A percentile compares a stretch with the other conserved stretches of the same genome.
Evolutionary conservation across 192 early-diverging fungal species (phyloP).

Genomic region (Lobosporangium transversale): DNA sequence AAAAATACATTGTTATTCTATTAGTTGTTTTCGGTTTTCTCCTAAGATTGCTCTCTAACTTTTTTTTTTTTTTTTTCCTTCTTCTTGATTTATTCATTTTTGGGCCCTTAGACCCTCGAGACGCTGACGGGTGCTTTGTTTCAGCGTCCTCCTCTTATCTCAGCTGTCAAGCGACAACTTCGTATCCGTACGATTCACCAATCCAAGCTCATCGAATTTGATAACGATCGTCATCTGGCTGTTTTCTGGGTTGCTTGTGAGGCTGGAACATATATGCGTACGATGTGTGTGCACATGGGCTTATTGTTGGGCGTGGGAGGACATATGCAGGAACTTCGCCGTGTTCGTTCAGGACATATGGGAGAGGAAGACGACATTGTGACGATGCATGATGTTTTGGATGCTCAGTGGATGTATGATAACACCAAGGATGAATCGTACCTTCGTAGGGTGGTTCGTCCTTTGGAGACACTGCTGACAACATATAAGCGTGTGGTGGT

Average conservation of each 20-base stretch:
- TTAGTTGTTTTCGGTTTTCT: no score
- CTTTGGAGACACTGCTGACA: constrained; percentile 93
- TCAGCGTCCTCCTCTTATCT: constrained; percentile 98
- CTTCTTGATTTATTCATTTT: neutral
- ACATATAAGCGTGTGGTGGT: constrained; percentile 98
- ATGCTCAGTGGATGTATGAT: constrained; percentile 98
- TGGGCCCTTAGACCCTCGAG: constrained; percentile 74
- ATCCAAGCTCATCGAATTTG: constrained; percentile 94
- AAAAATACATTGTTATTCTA: no score
- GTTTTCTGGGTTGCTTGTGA: constrained; percentile 99
- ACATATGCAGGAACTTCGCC: constrained; percentile 99
- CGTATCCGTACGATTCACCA: constrained; percentile 99
- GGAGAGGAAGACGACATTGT: constrained; percentile 95
- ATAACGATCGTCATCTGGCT: constrained; percentile 95
- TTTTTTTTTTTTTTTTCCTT: neutral
- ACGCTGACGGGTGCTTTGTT: constrained; percentile 98
- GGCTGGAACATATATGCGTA: constrained; percentile 99
- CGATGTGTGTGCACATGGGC: constrained; percentile 98
- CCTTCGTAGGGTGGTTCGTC: constrained; percentile 91
- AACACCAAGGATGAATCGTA: constrained; percentile 99
- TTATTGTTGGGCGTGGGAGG: constrained; percentile 95
- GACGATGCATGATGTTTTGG: constrained; percentile 98
- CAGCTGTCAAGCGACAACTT: constrained; percentile 98
- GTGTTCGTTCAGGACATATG: constrained; percentile 93
- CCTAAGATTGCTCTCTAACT: no score